These are phyloP conservation scores for Hippophae tibetana DNA, from an alignment of 306 rosid species.

Conservation along the genomic window DNA sequence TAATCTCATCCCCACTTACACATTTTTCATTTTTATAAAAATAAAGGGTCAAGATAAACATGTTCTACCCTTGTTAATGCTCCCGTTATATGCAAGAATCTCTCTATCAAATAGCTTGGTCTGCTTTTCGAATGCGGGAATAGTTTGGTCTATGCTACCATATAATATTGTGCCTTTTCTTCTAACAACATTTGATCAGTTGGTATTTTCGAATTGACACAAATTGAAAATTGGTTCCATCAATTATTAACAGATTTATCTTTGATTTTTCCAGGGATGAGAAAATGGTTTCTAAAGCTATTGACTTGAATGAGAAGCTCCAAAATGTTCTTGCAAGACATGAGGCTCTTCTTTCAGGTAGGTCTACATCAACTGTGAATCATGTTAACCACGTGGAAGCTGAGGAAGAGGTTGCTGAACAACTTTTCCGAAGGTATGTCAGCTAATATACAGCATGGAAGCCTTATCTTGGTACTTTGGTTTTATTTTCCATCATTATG, in stretches of 20 bases:
- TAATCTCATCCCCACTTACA: too few relatives aligned
- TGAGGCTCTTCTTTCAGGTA: slow-evolving; percentile 65
- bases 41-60: too few relatives aligned
- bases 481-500: background rate
- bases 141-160: too few relatives aligned
- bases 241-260: slow-evolving; percentile 7
- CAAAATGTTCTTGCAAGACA: slow-evolving; percentile 83
- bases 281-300: slow-evolving; percentile 68
- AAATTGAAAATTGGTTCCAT: slow-evolving; percentile 12
- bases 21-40: too few relatives aligned
- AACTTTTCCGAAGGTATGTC: slow-evolving; percentile 69
- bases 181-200: too few relatives aligned
- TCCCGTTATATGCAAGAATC: too few relatives aligned
- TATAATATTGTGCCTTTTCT: too few relatives aligned
- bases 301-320: slow-evolving; percentile 78
- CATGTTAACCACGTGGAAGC: slow-evolving; percentile 36
- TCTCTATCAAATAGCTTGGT: too few relatives aligned
- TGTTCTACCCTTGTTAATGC: too few relatives aligned
- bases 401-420: slow-evolving; percentile 88
- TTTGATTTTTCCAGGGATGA: slow-evolving; percentile 43
- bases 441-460: background rate
- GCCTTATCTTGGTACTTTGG: slow-evolving; percentile 1
- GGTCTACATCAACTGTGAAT: slow-evolving; percentile 34
- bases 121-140: too few relatives aligned
- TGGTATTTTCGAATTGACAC: background rate